phyloP scores from a whole-genome alignment of 257 asterid genomes.

The Anisodus acutangulus region DNA sequence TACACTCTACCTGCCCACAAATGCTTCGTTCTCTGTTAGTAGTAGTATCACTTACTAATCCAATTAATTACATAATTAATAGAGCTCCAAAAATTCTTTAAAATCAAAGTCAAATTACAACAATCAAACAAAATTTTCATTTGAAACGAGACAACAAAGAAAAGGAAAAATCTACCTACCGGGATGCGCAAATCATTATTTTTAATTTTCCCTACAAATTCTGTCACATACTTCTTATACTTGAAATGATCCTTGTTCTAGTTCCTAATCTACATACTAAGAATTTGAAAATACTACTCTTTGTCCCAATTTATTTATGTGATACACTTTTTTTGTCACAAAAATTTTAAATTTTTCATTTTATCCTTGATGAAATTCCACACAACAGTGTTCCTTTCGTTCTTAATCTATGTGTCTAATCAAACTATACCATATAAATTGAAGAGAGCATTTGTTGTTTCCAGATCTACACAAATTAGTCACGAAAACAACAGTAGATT shows the following conservation, averaged over 20 bases:
- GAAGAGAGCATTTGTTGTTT: too few relatives aligned
- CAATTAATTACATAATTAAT: background rate
- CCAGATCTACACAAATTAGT: slow-evolving; percentile 6
- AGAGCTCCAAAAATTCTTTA: background rate
- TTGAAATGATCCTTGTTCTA: too few relatives aligned
- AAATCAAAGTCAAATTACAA: background rate
- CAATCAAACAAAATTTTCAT: background rate
- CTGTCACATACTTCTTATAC: too few relatives aligned
- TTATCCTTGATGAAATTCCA: too few relatives aligned
- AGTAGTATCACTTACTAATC: background rate
- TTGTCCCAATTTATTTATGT: too few relatives aligned
- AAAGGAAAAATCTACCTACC: background rate
- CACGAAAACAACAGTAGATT: background rate
- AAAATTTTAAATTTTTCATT: too few relatives aligned
- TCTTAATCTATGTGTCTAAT: too few relatives aligned
- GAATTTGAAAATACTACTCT: background rate
- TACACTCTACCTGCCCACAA: too few relatives aligned
- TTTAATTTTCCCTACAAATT: background rate
- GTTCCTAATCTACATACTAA: background rate
- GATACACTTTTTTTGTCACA: too few relatives aligned
- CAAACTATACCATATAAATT: too few relatives aligned
- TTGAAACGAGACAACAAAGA: background rate
- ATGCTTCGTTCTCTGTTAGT: background rate
- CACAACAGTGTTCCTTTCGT: too few relatives aligned
- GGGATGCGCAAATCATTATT: background rate